phyloP scores from a whole-genome alignment of 306 rosid species.

The Castanea sativa region DNA sequence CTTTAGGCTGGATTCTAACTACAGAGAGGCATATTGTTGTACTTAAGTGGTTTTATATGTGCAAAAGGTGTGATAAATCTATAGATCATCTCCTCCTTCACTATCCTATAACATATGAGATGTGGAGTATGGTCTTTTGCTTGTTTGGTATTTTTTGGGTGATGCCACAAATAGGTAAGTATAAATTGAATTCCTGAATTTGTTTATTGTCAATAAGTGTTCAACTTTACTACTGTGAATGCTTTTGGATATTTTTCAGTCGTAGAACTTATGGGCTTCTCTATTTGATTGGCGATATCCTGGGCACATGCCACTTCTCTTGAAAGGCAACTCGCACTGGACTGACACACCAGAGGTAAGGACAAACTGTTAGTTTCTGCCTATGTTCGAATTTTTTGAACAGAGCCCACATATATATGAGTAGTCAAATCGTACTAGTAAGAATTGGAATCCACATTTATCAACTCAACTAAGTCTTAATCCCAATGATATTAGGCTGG shows the following conservation, averaged over 20 bases:
- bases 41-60: too few species aligned
- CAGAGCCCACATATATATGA: not conserved
- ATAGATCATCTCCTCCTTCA: conserved; percentile 61
- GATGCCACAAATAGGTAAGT: conserved; percentile 88
- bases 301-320: conserved; percentile 78
- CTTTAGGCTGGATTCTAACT: too few species aligned
- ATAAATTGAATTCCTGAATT: conserved; percentile 14
- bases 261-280: conserved; percentile 82
- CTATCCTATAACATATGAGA: conserved; percentile 66
- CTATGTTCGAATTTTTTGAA: not conserved
- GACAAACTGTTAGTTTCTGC: conserved; percentile 8
- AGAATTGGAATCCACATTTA: too few species aligned
- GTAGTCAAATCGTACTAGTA: too few species aligned
- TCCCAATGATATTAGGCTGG: too few species aligned
- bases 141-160: conserved; percentile 95
- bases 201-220: conserved; percentile 5
- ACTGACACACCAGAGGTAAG: conserved; percentile 94
- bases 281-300: conserved; percentile 98
- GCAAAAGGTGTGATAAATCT: too few species aligned
- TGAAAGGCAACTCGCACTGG: conserved; percentile 93
- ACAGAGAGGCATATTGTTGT: too few species aligned
- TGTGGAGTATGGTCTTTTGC: conserved; percentile 77
- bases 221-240: conserved; percentile 8
- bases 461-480: too few species aligned
- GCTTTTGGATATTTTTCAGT: conserved; percentile 42